Evolutionary conservation across 371 early-diverging fungal genomes (phyloP).

Genomic region (Dichotomocladium elegans): DNA sequence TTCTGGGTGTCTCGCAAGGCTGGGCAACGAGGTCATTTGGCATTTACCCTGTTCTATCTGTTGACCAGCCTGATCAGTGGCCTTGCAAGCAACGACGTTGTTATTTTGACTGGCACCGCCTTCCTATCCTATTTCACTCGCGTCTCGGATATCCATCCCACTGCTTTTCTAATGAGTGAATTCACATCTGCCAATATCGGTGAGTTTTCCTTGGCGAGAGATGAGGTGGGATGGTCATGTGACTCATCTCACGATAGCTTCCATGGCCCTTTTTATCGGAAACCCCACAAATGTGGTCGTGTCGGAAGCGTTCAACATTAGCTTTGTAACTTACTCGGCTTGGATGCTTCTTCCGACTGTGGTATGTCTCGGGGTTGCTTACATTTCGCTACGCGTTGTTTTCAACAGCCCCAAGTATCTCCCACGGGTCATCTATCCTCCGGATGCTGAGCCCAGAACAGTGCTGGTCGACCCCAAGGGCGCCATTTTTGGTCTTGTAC

Average conservation of each 20-base stretch:
- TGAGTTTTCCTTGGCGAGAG: too few species aligned
- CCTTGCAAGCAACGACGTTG: conserved; percentile 80
- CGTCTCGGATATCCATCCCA: conserved; percentile 57
- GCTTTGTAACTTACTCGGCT: conserved; percentile 70
- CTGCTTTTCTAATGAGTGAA: conserved; percentile 68
- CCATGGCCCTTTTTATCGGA: conserved; percentile 81
- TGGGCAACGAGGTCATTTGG: conserved; percentile 49
- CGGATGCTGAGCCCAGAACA: conserved; percentile 46
- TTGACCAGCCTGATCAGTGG: conserved; percentile 71
- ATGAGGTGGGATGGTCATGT: not conserved
- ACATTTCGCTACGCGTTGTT: conserved; percentile 44
- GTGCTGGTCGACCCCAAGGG: conserved; percentile 54
- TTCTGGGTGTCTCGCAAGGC: conserved; percentile 63
- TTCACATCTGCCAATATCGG: conserved; percentile 70
- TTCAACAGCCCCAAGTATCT: conserved; percentile 45
- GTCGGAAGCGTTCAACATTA: conserved; percentile 71
- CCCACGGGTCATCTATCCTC: conserved; percentile 38
- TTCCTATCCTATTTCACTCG: conserved; percentile 70
- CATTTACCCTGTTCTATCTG: conserved; percentile 66
- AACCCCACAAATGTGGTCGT: conserved; percentile 86
- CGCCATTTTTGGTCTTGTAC: conserved; percentile 52
- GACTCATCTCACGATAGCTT: conserved; percentile 37
- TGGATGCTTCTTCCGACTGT: conserved; percentile 79
- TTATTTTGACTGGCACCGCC: conserved; percentile 75
- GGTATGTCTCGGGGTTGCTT: conserved; percentile 51